Percentiles rank a stretch among this genome's conserved stretches.
phyloP scores from a whole-genome alignment of 352 stramenopile genomes.

The Globisporangium viniferum region DNA sequence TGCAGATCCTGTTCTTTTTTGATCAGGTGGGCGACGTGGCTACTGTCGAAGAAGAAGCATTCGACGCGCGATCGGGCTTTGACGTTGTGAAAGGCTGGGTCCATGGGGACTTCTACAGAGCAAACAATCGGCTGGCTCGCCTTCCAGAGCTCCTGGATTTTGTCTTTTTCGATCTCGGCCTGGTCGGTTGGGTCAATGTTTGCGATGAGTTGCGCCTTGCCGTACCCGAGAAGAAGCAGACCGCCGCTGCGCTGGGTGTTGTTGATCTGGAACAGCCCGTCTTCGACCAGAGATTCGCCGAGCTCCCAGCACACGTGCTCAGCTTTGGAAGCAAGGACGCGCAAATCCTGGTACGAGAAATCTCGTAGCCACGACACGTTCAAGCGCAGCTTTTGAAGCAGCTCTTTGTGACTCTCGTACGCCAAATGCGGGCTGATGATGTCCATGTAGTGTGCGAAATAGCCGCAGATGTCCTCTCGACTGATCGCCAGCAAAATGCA shows the following conservation, averaged over 20 bases:
- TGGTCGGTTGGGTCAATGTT: slow-evolving; percentile 11
- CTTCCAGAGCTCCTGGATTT: slow-evolving; percentile 32
- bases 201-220: slow-evolving; percentile 24
- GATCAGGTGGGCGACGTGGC: slow-evolving; percentile 24
- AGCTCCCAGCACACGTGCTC: slow-evolving; percentile 37
- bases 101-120: slow-evolving; percentile 17
- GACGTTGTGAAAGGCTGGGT: slow-evolving; percentile 24
- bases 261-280: slow-evolving; percentile 28
- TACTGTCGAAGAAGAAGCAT: slow-evolving; percentile 53
- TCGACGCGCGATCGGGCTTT: slow-evolving; percentile 43
- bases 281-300: slow-evolving; percentile 42
- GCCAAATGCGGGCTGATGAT: slow-evolving; percentile 55
- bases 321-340: slow-evolving; percentile 38
- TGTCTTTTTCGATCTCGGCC: slow-evolving; percentile 8
- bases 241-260: slow-evolving; percentile 24
- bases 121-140: slow-evolving; percentile 29
- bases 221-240: slow-evolving; percentile 29
- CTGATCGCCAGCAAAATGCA: slow-evolving; percentile 53
- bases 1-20: slow-evolving; percentile 3
- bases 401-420: slow-evolving; percentile 49
- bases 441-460: slow-evolving; percentile 66
- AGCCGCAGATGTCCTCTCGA: slow-evolving; percentile 51
- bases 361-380: slow-evolving; percentile 38
- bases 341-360: slow-evolving; percentile 56
- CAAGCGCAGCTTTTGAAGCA: slow-evolving; percentile 39